Conservation (phyloP, 352 stramenopile species). For the Globisporangium cylindrosporum region DNA sequence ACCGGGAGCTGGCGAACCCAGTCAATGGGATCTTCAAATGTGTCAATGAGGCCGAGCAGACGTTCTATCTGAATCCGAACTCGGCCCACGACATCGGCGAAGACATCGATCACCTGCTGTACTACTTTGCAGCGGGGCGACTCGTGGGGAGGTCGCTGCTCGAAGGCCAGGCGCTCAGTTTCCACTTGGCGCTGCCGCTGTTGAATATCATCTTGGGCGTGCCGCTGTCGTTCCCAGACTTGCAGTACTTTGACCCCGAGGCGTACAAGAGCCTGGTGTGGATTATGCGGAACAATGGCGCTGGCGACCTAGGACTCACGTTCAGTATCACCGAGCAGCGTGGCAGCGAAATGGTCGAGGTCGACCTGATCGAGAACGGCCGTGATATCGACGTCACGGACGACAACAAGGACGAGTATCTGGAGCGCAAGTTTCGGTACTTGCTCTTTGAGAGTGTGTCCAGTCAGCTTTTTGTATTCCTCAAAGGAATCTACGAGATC, state of each 20-base stretch:
- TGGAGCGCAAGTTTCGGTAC: background rate
- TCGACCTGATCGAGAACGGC: background rate
- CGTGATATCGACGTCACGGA: background rate
- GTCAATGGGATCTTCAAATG: too few relatives aligned
- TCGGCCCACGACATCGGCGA: too few relatives aligned
- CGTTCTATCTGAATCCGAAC: too few relatives aligned
- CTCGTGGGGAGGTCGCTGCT: too few relatives aligned
- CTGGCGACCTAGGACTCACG: background rate
- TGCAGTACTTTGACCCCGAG: background rate
- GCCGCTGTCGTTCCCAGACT: background rate
- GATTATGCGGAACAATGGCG: background rate
- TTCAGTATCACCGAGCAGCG: background rate
- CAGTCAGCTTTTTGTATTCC: slow-evolving; percentile 66
- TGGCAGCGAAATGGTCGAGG: background rate
- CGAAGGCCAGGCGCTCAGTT: too few relatives aligned
- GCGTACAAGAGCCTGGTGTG: background rate
- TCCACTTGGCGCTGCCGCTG: background rate
- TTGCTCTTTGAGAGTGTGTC: slow-evolving; percentile 84
- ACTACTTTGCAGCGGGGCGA: too few relatives aligned
- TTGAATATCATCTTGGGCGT: background rate
- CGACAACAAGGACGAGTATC: background rate
- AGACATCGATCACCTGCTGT: too few relatives aligned
- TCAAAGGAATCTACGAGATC: slow-evolving; percentile 94
- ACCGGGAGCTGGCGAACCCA: too few relatives aligned
- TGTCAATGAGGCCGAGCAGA: too few relatives aligned